Evolutionary conservation across 768 basidiomycete genomes (phyloP).

Genomic region (Coprinopsis strossmayeri): DNA sequence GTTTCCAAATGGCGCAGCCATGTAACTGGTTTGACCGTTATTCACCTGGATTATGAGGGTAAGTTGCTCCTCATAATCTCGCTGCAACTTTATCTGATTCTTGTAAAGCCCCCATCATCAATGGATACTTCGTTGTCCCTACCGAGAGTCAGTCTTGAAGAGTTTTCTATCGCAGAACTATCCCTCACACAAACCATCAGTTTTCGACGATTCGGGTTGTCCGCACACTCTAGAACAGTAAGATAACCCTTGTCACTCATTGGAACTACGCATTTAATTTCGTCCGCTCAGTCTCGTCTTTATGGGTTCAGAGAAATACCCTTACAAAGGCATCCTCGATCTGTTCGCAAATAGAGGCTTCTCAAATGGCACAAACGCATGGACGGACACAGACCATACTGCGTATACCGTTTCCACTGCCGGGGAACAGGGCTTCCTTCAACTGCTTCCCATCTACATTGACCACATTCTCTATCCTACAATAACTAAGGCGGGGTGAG

Average conservation of each 20-base stretch:
- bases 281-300: constrained; percentile 63
- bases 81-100: constrained; percentile 14
- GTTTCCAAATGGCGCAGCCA: constrained; percentile 88
- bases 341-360: constrained; percentile 92
- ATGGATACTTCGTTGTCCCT: constrained; percentile 84
- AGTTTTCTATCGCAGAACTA: neutral
- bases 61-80: constrained; percentile 14
- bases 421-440: constrained; percentile 86
- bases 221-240: constrained; percentile 97
- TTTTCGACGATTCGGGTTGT: constrained; percentile 91
- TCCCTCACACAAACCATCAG: constrained; percentile 29
- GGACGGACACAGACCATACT: constrained; percentile 95
- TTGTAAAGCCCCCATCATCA: constrained; percentile 72
- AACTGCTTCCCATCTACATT: constrained; percentile 81
- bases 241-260: constrained; percentile 22
- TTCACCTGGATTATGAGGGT: constrained; percentile 91
- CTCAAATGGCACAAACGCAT: constrained; percentile 89
- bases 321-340: constrained; percentile 94
- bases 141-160: constrained; percentile 65
- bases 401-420: constrained; percentile 96
- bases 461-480: constrained; percentile 98
- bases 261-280: neutral
- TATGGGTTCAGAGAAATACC: constrained; percentile 93
- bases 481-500: constrained; percentile 78
- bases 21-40: constrained; percentile 80